These are phyloP conservation scores for Prunus armeniaca DNA, from an alignment of 306 rosid species.

Conservation along the genomic window DNA sequence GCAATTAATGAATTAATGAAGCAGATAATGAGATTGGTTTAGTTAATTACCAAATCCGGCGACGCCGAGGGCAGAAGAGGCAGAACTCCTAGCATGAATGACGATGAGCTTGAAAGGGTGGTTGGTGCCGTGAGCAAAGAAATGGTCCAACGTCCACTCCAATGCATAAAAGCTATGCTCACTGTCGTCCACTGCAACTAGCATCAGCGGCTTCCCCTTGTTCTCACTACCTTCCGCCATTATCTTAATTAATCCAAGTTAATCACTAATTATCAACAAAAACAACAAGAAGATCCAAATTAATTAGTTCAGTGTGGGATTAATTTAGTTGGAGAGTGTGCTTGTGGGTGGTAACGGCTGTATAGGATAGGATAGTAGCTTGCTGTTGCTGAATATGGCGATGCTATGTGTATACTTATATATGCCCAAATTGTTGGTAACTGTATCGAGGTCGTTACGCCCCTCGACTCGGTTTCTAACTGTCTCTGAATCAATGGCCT, in stretches of 20 bases:
- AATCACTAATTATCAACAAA: not conserved
- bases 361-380: no score
- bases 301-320: not conserved
- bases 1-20: not conserved
- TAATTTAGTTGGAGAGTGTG: no score
- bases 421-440: not conserved
- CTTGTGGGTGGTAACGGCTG: no score
- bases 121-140: conserved; percentile 5
- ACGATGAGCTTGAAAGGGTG: conserved; percentile 28
- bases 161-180: conserved; percentile 39
- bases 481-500: no score
- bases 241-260: not conserved
- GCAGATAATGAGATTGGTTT: no score
- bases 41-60: conserved; percentile 21
- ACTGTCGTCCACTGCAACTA: conserved; percentile 34
- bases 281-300: not conserved
- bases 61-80: conserved; percentile 22
- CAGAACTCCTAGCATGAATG: conserved; percentile 27
- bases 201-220: conserved; percentile 23
- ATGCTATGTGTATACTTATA: no score
- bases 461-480: not conserved
- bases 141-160: conserved; percentile 39
- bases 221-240: conserved; percentile 21
- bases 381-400: no score
- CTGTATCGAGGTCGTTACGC: not conserved